A percentile compares a stretch with the other conserved stretches of the same genome.
These are phyloP conservation scores for Rhododendron ferrugineum DNA, from an alignment of 148 eudicot genomes.

Conservation along the genomic window DNA sequence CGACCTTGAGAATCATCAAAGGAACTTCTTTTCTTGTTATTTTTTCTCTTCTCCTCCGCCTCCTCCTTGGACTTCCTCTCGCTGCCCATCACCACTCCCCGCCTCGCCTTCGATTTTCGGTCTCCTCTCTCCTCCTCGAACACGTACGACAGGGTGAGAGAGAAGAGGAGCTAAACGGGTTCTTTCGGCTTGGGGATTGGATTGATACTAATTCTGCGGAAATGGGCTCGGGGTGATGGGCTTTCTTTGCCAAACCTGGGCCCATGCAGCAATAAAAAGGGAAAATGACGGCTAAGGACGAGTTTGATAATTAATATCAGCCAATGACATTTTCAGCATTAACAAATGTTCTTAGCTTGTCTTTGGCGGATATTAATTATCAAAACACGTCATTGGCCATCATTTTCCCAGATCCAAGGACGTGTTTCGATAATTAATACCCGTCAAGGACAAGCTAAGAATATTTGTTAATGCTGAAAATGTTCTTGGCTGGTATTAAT, in stretches of 20 bases:
- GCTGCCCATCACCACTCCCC: slow-evolving; percentile 4
- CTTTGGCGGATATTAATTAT: no score
- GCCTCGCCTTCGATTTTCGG: not conserved
- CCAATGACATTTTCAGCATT: no score
- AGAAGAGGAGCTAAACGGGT: not conserved
- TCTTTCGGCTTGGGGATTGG: not conserved
- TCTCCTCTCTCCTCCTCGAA: not conserved
- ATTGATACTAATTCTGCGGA: not conserved
- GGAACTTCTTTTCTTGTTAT: slow-evolving; percentile 7
- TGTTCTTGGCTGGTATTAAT: no score
- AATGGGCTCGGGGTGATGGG: not conserved
- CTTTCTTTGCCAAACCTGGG: not conserved
- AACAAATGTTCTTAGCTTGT: no score
- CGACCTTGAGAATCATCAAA: slow-evolving; percentile 14
- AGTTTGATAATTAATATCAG: no score
- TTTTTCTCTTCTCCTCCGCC: slow-evolving; percentile 6
- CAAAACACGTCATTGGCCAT: no score
- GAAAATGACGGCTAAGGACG: no score
- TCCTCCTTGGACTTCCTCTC: slow-evolving; percentile 15
- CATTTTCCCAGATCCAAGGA: no score
- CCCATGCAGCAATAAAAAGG: not conserved
- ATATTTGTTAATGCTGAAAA: no score
- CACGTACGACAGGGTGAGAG: not conserved
- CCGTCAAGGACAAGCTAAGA: no score
- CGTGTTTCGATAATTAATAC: no score